A percentile compares a stretch with the other conserved stretches of the same genome.
phyloP scores from a whole-genome alignment of 306 rosid species.

The Benincasa hispida region DNA sequence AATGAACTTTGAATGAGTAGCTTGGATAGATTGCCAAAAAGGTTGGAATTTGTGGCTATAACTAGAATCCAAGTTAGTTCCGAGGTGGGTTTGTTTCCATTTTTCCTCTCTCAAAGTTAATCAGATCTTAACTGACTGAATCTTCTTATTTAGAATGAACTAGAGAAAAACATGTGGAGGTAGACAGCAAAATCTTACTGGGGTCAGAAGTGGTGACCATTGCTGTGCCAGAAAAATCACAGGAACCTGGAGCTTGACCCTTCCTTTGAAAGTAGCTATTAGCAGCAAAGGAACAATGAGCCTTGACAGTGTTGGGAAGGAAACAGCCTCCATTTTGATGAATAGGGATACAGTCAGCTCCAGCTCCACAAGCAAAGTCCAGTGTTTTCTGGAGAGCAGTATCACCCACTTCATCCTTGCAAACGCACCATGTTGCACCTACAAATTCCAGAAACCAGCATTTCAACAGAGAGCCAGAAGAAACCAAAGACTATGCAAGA shows the following conservation, averaged over 20 bases:
- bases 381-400: conserved; percentile 42
- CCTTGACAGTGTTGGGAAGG: conserved; percentile 51
- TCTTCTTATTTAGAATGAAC: neutral
- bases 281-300: conserved; percentile 70
- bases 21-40: neutral
- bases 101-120: neutral
- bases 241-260: conserved; percentile 50
- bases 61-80: neutral
- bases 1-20: neutral
- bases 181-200: conserved; percentile 23
- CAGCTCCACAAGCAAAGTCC: conserved; percentile 90
- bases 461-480: neutral
- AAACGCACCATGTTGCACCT: conserved; percentile 75
- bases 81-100: neutral
- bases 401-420: conserved; percentile 53
- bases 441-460: neutral
- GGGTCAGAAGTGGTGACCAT: conserved; percentile 39
- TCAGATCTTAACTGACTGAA: neutral
- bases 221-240: conserved; percentile 74
- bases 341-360: conserved; percentile 69
- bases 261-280: conserved; percentile 75
- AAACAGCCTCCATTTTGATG: conserved; percentile 39
- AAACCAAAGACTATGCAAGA: neutral
- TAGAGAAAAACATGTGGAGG: neutral
- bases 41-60: neutral